phyloP scores from a whole-genome alignment of 2,329 filamentous ascomycete species.

The Bipolaris victoriae region DNA sequence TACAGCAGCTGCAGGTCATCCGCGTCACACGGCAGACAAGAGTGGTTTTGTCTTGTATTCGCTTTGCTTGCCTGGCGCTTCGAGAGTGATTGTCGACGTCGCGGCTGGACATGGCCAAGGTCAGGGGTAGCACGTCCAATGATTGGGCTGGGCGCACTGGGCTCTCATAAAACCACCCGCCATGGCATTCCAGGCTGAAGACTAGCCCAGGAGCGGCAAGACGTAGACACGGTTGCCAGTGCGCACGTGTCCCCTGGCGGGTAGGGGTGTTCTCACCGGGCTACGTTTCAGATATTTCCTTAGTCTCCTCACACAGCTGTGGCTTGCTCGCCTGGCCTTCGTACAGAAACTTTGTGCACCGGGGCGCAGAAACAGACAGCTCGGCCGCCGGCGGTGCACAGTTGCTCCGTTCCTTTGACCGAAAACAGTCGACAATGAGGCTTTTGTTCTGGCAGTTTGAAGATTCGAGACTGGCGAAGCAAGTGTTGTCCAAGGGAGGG shows the following conservation, averaged over 20 bases:
- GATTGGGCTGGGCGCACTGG: conserved; percentile 33
- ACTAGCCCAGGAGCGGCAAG: conserved; percentile 23
- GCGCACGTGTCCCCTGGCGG: conserved; percentile 19
- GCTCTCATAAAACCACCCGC: conserved; percentile 24
- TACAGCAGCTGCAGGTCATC: conserved; percentile 6
- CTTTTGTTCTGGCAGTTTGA: conserved; percentile 17
- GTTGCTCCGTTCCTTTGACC: neutral
- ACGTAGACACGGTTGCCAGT: conserved; percentile 8
- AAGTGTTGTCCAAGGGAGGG: conserved; percentile 10
- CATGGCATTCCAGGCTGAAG: conserved; percentile 23
- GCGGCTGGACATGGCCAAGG: conserved; percentile 22
- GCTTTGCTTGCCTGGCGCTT: conserved; percentile 21
- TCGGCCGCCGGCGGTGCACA: neutral
- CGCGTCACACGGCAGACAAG: conserved; percentile 9
- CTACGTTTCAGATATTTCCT: conserved; percentile 30
- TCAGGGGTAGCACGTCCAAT: conserved; percentile 31
- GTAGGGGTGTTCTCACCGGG: conserved; percentile 16
- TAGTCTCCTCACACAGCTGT: conserved; percentile 23
- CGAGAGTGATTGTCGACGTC: conserved; percentile 23
- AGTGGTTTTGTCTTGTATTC: conserved; percentile 5
- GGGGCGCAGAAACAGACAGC: neutral
- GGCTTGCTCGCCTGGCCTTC: conserved; percentile 12
- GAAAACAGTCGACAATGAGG: conserved; percentile 16
- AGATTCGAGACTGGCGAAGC: conserved; percentile 27
- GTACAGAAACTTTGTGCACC: conserved; percentile 18